These are phyloP conservation scores for Diplodia seriata DNA, from an alignment of 2,329 filamentous ascomycete genomes.

Conservation along the genomic window DNA sequence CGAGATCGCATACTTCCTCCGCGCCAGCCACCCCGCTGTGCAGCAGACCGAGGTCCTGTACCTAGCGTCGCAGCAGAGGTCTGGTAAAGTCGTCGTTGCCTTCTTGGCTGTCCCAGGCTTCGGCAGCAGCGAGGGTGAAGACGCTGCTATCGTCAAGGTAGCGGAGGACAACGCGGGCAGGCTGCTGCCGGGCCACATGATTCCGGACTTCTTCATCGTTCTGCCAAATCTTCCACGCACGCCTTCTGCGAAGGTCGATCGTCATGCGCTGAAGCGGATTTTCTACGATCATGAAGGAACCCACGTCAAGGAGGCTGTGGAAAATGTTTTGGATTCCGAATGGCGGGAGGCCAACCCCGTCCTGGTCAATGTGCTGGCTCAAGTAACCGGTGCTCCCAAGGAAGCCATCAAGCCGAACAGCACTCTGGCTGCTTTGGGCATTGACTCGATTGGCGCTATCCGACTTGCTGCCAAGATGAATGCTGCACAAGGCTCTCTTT, in stretches of 20 bases:
- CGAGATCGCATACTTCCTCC: conserved; percentile 33
- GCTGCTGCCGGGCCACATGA: conserved; percentile 34
- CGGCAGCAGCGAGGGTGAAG: conserved; percentile 6
- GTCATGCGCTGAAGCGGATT: conserved; percentile 35
- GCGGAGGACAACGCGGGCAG: conserved; percentile 6
- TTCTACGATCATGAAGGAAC: conserved; percentile 32
- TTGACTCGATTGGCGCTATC: conserved; percentile 82
- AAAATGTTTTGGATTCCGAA: conserved; percentile 1
- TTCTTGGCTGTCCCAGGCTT: conserved; percentile 42
- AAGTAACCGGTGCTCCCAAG: conserved; percentile 60
- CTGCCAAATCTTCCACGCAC: conserved; percentile 32
- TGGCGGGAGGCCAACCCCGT: conserved; percentile 59
- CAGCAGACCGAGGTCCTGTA: conserved; percentile 28
- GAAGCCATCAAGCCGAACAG: conserved; percentile 72
- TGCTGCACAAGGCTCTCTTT: conserved; percentile 40
- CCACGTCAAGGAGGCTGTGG: conserved; percentile 18
- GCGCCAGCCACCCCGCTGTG: conserved; percentile 19
- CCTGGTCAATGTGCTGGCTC: conserved; percentile 62
- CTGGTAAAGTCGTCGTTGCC: conserved; percentile 41
- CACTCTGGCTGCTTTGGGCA: conserved; percentile 64
- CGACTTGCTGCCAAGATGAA: conserved; percentile 67
- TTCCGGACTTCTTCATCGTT: conserved; percentile 32
- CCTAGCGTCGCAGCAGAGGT: conserved; percentile 26
- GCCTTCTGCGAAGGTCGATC: conserved; percentile 40
- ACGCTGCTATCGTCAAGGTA: conserved; percentile 21